Evolutionary conservation across 106 monocot genomes (phyloP).

Genomic region (Allium fistulosum): DNA sequence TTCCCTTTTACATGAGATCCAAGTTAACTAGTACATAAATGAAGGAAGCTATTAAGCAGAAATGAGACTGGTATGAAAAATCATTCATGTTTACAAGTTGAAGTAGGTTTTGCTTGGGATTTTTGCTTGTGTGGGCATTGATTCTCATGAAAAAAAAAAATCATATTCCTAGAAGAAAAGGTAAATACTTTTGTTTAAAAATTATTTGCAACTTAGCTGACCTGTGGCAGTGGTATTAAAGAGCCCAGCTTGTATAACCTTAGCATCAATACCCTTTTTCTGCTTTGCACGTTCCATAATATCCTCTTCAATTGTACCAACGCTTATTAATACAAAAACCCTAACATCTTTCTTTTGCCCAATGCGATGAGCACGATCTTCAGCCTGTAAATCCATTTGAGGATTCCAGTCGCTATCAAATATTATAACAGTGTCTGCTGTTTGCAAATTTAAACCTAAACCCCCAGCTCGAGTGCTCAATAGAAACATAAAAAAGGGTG

Average conservation of each 20-base stretch:
- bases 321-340: slow-evolving; percentile 83
- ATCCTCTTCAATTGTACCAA: slow-evolving; percentile 93
- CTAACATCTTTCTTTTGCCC: slow-evolving; percentile 94
- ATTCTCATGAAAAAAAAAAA: too few relatives aligned
- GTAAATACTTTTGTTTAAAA: too few relatives aligned
- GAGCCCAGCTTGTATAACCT: slow-evolving; percentile 93
- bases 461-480: slow-evolving; percentile 96
- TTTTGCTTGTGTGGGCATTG: too few relatives aligned
- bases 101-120: too few relatives aligned
- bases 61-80: too few relatives aligned
- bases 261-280: slow-evolving; percentile 99
- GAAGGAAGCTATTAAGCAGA: too few relatives aligned
- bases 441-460: slow-evolving; percentile 84
- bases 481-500: slow-evolving; percentile 84
- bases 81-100: too few relatives aligned
- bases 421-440: slow-evolving; percentile 93
- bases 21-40: too few relatives aligned
- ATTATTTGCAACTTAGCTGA: slow-evolving; percentile 7
- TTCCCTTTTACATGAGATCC: too few relatives aligned
- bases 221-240: slow-evolving; percentile 96
- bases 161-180: too few relatives aligned
- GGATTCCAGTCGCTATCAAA: slow-evolving; percentile 99
- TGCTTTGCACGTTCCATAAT: slow-evolving; percentile 95
- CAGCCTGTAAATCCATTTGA: slow-evolving; percentile 96
- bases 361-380: slow-evolving; percentile 95